A percentile compares a stretch with the other conserved stretches of the same genome.
These are phyloP conservation scores for Colletotrichum tanaceti DNA, from an alignment of 2,329 filamentous ascomycete genomes.

Conservation along the genomic window DNA sequence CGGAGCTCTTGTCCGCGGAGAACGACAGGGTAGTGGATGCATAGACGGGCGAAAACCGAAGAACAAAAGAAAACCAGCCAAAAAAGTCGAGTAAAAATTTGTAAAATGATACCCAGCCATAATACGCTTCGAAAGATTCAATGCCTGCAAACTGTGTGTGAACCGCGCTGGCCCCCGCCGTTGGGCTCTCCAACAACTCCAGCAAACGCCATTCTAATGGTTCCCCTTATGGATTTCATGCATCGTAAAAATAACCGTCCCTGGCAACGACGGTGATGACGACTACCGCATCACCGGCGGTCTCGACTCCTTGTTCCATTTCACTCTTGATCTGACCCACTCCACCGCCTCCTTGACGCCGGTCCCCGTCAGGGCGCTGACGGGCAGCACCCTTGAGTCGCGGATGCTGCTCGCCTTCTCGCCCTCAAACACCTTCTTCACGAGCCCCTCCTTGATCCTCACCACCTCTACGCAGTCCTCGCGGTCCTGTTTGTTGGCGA, in stretches of 20 bases:
- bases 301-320: constrained; percentile 95
- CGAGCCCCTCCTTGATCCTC: constrained; percentile 94
- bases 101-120: constrained; percentile 41
- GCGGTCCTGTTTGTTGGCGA: constrained; percentile 97
- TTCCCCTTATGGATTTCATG: constrained; percentile 22
- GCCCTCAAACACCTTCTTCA: constrained; percentile 95
- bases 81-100: constrained; percentile 11
- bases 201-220: constrained; percentile 36
- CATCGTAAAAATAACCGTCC: constrained; percentile 23
- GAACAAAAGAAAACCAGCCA: constrained; percentile 41
- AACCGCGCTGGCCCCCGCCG: not conserved
- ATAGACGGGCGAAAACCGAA: constrained; percentile 52
- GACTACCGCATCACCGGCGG: constrained; percentile 90
- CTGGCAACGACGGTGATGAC: too few species aligned
- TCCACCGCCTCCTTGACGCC: constrained; percentile 97
- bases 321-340: constrained; percentile 90
- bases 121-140: constrained; percentile 25
- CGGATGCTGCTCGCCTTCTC: constrained; percentile 87
- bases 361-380: constrained; percentile 88
- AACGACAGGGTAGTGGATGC: constrained; percentile 71
- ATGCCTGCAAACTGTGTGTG: constrained; percentile 6
- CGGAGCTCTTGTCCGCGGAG: constrained; percentile 80
- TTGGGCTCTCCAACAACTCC: constrained; percentile 31
- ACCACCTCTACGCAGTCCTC: constrained; percentile 99
- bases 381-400: constrained; percentile 89